phyloP scores from a whole-genome alignment of 257 asterid genomes.

The Primulina tabacum region DNA sequence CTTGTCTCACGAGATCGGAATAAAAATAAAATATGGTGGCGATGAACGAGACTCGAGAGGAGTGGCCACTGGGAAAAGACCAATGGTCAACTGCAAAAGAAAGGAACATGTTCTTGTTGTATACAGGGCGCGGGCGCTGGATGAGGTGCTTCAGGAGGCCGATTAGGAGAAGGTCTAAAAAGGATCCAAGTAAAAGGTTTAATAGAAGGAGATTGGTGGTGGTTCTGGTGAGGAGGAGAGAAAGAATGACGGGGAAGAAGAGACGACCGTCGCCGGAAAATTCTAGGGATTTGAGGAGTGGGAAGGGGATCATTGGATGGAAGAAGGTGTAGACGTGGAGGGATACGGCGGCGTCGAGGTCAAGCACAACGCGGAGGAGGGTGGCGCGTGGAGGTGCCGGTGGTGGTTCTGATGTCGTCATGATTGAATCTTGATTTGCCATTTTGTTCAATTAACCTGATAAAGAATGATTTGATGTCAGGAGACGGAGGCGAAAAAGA shows the following conservation, averaged over 20 bases:
- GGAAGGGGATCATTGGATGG: slow-evolving; percentile 66
- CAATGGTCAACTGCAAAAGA: slow-evolving; percentile 91
- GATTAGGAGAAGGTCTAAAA: slow-evolving; percentile 59
- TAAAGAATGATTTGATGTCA: background rate
- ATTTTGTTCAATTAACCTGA: background rate
- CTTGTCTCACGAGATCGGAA: slow-evolving; percentile 23
- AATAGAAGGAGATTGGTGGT: slow-evolving; percentile 37
- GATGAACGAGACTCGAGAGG: slow-evolving; percentile 67
- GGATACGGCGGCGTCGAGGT: slow-evolving; percentile 62
- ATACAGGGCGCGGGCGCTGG: slow-evolving; percentile 83
- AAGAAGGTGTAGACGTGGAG: slow-evolving; percentile 62
- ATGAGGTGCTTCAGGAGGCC: slow-evolving; percentile 63
- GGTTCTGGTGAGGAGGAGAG: slow-evolving; percentile 40
- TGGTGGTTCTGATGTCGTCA: slow-evolving; percentile 31
- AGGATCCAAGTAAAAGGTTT: slow-evolving; percentile 60
- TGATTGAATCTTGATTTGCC: background rate
- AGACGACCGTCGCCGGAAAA: slow-evolving; percentile 94
- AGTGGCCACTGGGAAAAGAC: slow-evolving; percentile 95
- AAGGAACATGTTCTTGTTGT: slow-evolving; percentile 76
- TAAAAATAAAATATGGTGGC: slow-evolving; percentile 48
- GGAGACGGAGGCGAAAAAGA: no score
- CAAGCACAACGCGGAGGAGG: slow-evolving; percentile 43
- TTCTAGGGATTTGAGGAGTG: slow-evolving; percentile 72
- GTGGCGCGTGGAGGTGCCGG: slow-evolving; percentile 32
- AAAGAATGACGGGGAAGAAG: slow-evolving; percentile 68